These are phyloP conservation scores for Elaeis guineensis DNA, from an alignment of 176 grass and related monocot genomes.

Conservation along the genomic window DNA sequence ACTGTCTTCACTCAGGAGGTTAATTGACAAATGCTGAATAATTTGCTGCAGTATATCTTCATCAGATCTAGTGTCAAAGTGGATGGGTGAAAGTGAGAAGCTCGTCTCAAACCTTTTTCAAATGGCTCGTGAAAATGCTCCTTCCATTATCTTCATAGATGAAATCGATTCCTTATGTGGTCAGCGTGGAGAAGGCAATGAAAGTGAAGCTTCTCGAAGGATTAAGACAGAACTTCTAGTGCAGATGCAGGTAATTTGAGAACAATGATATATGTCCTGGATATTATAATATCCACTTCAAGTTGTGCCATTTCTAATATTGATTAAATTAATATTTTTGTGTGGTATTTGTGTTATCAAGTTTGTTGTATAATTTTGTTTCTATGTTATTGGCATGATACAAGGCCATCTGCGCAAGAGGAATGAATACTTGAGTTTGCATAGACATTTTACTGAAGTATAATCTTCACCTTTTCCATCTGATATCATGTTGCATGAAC, in stretches of 20 bases:
- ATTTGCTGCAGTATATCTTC: constrained; percentile 89
- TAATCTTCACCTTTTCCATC: too few relatives aligned
- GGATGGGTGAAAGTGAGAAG: constrained; percentile 15
- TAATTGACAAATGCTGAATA: background rate
- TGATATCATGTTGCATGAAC: too few relatives aligned
- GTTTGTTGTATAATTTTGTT: too few relatives aligned
- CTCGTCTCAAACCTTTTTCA: constrained; percentile 7
- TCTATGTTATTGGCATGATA: too few relatives aligned
- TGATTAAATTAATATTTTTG: too few relatives aligned
- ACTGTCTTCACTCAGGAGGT: too few relatives aligned
- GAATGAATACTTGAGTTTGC: too few relatives aligned
- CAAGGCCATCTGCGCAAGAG: too few relatives aligned
- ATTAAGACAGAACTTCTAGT: constrained; percentile 99
- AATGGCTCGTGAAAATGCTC: constrained; percentile 14
- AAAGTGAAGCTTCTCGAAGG: constrained; percentile 94
- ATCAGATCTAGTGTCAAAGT: constrained; percentile 41
- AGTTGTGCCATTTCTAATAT: background rate
- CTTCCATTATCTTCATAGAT: constrained; percentile 52
- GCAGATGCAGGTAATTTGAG: constrained; percentile 77
- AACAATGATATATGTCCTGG: background rate
- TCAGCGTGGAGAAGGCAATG: constrained; percentile 93
- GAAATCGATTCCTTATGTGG: constrained; percentile 97
- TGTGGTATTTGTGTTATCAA: too few relatives aligned
- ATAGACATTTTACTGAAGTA: too few relatives aligned
- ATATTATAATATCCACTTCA: background rate